A percentile compares a stretch with the other conserved stretches of the same genome.
phyloP scores from a whole-genome alignment of 257 asterid genomes.

The Jasminum sambac region DNA sequence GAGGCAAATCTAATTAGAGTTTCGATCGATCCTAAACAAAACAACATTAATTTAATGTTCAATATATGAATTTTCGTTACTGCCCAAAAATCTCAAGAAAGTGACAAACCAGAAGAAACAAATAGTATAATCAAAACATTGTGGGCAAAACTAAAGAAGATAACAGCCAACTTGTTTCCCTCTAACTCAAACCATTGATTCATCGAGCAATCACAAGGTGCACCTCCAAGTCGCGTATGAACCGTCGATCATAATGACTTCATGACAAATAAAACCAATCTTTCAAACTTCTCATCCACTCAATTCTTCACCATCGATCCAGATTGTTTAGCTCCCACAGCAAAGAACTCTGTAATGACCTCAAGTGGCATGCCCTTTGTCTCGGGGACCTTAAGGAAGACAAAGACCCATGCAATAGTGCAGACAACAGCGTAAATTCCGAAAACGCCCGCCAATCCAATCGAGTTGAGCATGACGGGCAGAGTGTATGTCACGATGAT shows the following conservation, averaged over 20 bases:
- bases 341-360: conserved; percentile 87
- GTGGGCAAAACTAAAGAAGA: background rate
- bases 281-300: conserved; percentile 9
- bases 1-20: too few relatives aligned
- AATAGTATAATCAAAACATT: background rate
- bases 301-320: conserved; percentile 31
- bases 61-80: background rate
- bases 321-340: conserved; percentile 71
- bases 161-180: conserved; percentile 2
- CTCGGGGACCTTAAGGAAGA: conserved; percentile 80
- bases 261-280: background rate
- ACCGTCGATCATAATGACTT: conserved; percentile 13
- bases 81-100: background rate
- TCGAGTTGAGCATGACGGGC: conserved; percentile 70
- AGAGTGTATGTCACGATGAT: conserved; percentile 74
- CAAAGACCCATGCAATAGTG: conserved; percentile 65
- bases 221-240: background rate
- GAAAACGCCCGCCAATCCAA: conserved; percentile 77
- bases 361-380: conserved; percentile 98
- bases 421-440: conserved; percentile 76
- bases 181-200: conserved; percentile 2
- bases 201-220: background rate
- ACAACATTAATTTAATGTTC: background rate
- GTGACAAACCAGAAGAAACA: background rate
- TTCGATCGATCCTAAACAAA: too few relatives aligned